Percentiles rank a stretch among this genome's conserved stretches.
Conservation (phyloP, 306 rosid species). For the Adenanthera pavonina region DNA sequence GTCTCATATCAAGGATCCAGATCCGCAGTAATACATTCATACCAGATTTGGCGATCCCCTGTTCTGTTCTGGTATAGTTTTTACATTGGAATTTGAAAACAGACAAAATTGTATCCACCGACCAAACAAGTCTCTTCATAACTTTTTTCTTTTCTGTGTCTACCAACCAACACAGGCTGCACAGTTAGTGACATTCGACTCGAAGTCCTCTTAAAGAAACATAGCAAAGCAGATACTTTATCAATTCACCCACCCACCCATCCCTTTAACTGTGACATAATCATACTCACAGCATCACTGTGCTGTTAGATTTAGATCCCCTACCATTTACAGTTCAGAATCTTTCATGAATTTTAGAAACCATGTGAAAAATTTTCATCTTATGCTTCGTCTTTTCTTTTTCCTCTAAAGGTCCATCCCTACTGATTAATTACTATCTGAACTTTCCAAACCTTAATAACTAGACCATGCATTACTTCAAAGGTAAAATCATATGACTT, state of each 20-base stretch:
- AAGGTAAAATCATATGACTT: too few relatives aligned
- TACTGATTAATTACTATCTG: neutral
- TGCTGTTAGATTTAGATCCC: neutral
- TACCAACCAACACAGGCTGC: neutral
- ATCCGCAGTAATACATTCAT: too few relatives aligned
- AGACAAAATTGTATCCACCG: too few relatives aligned
- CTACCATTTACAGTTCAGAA: neutral
- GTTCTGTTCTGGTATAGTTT: too few relatives aligned
- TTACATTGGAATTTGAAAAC: too few relatives aligned
- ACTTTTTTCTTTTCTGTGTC: neutral
- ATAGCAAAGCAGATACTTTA: too few relatives aligned
- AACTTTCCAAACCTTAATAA: neutral
- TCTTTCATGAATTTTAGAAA: neutral
- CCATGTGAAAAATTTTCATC: neutral
- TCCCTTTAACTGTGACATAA: too few relatives aligned
- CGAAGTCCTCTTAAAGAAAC: neutral
- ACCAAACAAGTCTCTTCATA: too few relatives aligned
- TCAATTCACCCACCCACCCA: too few relatives aligned
- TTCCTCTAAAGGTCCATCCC: neutral
- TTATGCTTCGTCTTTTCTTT: neutral
- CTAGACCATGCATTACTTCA: neutral
- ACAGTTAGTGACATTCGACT: neutral
- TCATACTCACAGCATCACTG: neutral
- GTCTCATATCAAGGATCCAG: too few relatives aligned
- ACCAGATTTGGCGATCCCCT: too few relatives aligned